phyloP scores from a whole-genome alignment of 2,329 filamentous ascomycete genomes.

The Rutstroemia sp. region DNA sequence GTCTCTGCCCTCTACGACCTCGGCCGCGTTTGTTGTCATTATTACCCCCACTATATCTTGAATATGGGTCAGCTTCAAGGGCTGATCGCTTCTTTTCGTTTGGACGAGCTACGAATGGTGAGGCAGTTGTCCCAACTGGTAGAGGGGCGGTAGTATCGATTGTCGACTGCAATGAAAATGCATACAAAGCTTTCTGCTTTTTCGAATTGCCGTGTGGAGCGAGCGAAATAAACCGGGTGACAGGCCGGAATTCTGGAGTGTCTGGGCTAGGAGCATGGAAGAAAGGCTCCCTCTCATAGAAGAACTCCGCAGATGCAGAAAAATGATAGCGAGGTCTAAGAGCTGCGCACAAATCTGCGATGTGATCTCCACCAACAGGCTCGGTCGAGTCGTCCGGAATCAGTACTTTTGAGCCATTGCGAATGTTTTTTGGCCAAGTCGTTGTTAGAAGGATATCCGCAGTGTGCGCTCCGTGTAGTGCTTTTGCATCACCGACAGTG shows the following conservation, averaged over 20 bases:
- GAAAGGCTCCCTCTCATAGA: constrained; percentile 90
- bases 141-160: constrained; percentile 52
- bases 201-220: constrained; percentile 67
- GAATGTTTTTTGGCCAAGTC: constrained; percentile 74
- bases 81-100: constrained; percentile 50
- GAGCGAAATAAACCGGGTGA: constrained; percentile 88
- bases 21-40: constrained; percentile 37
- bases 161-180: constrained; percentile 62
- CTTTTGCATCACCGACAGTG: constrained; percentile 66
- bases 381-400: constrained; percentile 45
- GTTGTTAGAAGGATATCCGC: constrained; percentile 84
- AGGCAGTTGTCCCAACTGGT: constrained; percentile 65
- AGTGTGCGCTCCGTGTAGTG: constrained; percentile 65
- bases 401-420: constrained; percentile 56
- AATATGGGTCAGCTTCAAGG: constrained; percentile 41
- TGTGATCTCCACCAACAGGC: constrained; percentile 51
- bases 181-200: constrained; percentile 78
- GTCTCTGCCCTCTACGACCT: constrained; percentile 38
- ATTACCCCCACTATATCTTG: constrained; percentile 46
- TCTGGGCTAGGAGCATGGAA: constrained; percentile 54
- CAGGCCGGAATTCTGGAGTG: constrained; percentile 44
- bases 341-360: constrained; percentile 70
- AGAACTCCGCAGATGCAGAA: constrained; percentile 54
- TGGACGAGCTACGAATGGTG: constrained; percentile 54
- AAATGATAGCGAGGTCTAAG: constrained; percentile 93